Evolutionary conservation across 139 green algal genomes (phyloP).

Genomic region (Chlorella sorokiniana): DNA sequence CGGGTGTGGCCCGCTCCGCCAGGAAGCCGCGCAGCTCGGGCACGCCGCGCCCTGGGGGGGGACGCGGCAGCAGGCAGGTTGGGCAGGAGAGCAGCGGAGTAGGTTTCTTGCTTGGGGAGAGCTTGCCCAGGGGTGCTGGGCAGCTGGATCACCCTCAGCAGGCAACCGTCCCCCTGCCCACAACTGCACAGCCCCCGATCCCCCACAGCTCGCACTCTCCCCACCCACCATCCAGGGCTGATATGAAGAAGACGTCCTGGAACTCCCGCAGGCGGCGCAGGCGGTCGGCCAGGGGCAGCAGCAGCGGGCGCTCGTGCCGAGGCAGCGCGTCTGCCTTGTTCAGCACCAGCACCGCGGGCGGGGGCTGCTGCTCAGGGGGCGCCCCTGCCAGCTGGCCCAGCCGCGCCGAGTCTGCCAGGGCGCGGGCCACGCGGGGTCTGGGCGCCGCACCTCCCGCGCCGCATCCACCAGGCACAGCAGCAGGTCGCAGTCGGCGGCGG

Average conservation of each 20-base stretch:
- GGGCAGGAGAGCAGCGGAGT: not conserved
- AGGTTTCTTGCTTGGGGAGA: not conserved
- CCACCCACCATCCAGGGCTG: constrained; percentile 25
- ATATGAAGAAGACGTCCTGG: constrained; percentile 41
- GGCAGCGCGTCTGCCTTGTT: constrained; percentile 64
- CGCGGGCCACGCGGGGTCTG: constrained; percentile 42
- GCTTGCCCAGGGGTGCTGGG: not conserved
- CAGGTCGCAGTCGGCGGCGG: constrained; percentile 60
- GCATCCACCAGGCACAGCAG: constrained; percentile 77
- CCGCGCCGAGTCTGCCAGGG: constrained; percentile 40
- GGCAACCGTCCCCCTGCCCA: not conserved
- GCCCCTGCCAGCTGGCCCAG: not conserved
- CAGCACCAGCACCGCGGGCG: constrained; percentile 44
- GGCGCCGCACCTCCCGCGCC: constrained; percentile 56
- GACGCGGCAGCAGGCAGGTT: not conserved
- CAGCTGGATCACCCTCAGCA: not conserved
- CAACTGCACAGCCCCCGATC: not conserved
- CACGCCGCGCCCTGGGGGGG: constrained; percentile 24
- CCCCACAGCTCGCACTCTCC: not conserved
- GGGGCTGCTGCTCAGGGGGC: not conserved
- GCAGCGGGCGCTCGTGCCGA: not conserved
- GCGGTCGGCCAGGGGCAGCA: constrained; percentile 26
- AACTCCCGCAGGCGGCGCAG: constrained; percentile 14
- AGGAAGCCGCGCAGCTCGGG: constrained; percentile 14
- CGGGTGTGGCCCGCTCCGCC: constrained; percentile 22